These are phyloP conservation scores for Coemansia sp. DNA, from an alignment of 192 early-diverging fungal species.

Conservation along the genomic window DNA sequence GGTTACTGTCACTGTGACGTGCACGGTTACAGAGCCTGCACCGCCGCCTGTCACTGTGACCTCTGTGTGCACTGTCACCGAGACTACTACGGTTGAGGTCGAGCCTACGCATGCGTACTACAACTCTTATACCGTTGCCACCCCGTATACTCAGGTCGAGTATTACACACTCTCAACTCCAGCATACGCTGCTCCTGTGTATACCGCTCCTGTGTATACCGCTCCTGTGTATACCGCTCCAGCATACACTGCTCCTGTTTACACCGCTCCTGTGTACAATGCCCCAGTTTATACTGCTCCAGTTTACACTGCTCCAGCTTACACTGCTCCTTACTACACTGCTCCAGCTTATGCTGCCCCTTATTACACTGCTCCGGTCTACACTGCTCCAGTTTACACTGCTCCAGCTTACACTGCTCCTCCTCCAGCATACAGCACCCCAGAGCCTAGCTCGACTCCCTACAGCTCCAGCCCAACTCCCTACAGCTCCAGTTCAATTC, in stretches of 20 bases:
- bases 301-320: not conserved
- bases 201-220: not conserved
- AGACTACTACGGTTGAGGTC: constrained; percentile 15
- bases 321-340: constrained; percentile 1
- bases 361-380: not conserved
- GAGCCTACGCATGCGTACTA: constrained; percentile 10
- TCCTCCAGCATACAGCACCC: not conserved
- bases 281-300: not conserved
- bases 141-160: not conserved
- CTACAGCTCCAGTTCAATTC: not conserved
- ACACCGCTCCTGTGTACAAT: not conserved
- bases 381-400: not conserved
- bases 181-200: not conserved
- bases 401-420: not conserved
- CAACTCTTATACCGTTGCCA: not conserved
- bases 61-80: constrained; percentile 20
- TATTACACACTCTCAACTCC: not conserved
- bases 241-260: not conserved
- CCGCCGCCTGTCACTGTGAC: constrained; percentile 42
- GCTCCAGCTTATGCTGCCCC: constrained; percentile 8
- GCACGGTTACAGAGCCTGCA: constrained; percentile 23
- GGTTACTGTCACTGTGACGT: constrained; percentile 8
- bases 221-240: not conserved
- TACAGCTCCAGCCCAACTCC: not conserved
- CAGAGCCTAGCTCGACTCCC: not conserved